Base-by-base conservation (phyloP, 768 basidiomycete genomes). In the Paxillus rubicundulus region DNA sequence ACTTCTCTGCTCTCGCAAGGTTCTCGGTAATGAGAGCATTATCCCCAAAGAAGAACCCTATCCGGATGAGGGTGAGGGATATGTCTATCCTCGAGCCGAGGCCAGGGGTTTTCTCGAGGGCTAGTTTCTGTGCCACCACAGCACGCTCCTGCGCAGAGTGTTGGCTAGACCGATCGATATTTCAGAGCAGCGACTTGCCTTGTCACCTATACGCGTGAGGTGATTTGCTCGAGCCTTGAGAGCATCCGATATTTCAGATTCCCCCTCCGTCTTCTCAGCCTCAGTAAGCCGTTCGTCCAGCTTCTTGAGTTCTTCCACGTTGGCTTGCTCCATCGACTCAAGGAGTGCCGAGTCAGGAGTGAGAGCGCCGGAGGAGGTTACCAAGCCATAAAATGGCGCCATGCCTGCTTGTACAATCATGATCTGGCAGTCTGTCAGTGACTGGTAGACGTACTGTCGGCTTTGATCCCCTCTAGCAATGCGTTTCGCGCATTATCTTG, bases 41-140 rank as follows among this genome's bases (percentile, higher is more conserved):
- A 64, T 98, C 89, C 20, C 78, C 77, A 70, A 89, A 94, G 79
- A 98, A 98, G 68, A 98, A 79, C 0, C 91, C 94, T 49, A 98
- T 85, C 30, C 95, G 80, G 53, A 92, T 85, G 52, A 95, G 84
- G 1, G 92, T 85, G 32, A 99, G 81, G 0, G 89, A 86, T 54
- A 97, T 86, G 69, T 98, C 96, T 67, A 98, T 99, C 55, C 92
- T 78, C 9, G 92, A 88, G 9, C 96, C 96, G 6, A 97, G 76
- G 1, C 94, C 95, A 3, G 95, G 89, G 0, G 90, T 95, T 73
- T 97, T 97, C 71, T 89, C 85, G 14, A 97, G 71, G 0, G 96
- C 95, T 1, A 87, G 76, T 51, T 86, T 84, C 63, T 94, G 86
- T 0, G 95, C 93, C 40, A 80, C 81, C 14, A 94, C 66, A 1